Percentiles rank a stretch among this genome's conserved stretches.
phyloP scores from a whole-genome alignment of 2,329 filamentous ascomycete genomes.

The Akanthomyces muscarius region DNA sequence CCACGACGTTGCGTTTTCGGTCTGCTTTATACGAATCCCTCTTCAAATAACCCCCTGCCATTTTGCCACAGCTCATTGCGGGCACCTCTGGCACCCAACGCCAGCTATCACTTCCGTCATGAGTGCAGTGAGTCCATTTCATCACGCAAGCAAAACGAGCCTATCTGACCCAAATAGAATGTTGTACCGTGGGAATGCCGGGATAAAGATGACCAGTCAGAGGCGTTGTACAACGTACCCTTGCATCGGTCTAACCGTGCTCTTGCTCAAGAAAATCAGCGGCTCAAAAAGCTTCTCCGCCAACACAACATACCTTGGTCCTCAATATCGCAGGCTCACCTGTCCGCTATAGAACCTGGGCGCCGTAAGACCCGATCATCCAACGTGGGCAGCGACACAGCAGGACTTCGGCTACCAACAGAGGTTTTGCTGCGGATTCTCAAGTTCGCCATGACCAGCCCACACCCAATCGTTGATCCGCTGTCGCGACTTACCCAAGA shows the following conservation, averaged over 20 bases:
- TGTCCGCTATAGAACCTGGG: conserved; percentile 29
- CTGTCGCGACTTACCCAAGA: conserved; percentile 42
- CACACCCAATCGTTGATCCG: conserved; percentile 50
- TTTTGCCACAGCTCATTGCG: not conserved
- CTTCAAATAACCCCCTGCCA: not conserved
- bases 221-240: conserved; percentile 44
- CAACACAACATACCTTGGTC: conserved; percentile 52
- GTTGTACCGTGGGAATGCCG: conserved; percentile 47
- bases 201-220: conserved; percentile 49
- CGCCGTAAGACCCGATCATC: conserved; percentile 33
- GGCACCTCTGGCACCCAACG: not conserved
- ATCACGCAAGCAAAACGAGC: not conserved
- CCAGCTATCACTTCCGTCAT: not conserved
- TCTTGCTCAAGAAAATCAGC: conserved; percentile 46
- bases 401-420: conserved; percentile 44
- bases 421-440: conserved; percentile 52
- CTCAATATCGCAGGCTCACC: conserved; percentile 31
- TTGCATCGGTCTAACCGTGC: conserved; percentile 44
- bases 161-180: not conserved
- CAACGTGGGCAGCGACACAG: conserved; percentile 26
- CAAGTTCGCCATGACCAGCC: conserved; percentile 46
- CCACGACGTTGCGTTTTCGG: not conserved
- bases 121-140: conserved; percentile 9
- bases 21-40: not conserved
- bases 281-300: conserved; percentile 48